Conservation (phyloP, 2,329 filamentous ascomycete species). For the Aspergillus sp. region DNA sequence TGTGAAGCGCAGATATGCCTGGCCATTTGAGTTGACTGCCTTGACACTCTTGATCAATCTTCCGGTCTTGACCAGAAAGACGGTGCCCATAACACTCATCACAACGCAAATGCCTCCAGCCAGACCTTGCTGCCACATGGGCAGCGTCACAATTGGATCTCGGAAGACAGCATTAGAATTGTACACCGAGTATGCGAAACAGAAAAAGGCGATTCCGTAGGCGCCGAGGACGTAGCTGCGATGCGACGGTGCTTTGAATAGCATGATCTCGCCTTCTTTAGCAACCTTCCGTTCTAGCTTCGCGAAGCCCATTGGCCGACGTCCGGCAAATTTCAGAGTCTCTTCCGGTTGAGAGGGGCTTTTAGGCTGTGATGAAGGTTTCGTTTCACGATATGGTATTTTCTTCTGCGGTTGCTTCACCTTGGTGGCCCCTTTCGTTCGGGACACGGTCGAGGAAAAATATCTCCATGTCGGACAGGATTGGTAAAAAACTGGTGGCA, state of each 20-base stretch:
- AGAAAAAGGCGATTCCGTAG: slow-evolving; percentile 57
- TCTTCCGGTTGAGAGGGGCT: slow-evolving; percentile 14
- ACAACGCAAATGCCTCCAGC: slow-evolving; percentile 60
- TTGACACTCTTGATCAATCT: slow-evolving; percentile 60
- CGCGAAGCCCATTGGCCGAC: slow-evolving; percentile 48
- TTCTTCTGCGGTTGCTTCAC: slow-evolving; percentile 7
- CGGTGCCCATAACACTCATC: slow-evolving; percentile 61
- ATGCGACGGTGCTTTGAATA: slow-evolving; percentile 67
- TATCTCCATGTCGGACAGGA: slow-evolving; percentile 26
- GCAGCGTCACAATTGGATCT: slow-evolving; percentile 52
- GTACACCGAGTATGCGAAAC: slow-evolving; percentile 52
- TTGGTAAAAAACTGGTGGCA: slow-evolving; percentile 16
- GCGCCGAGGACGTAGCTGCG: slow-evolving; percentile 62
- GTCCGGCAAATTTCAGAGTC: slow-evolving; percentile 25
- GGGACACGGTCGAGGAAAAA: slow-evolving; percentile 30
- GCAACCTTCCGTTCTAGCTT: slow-evolving; percentile 52
- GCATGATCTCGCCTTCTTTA: slow-evolving; percentile 54
- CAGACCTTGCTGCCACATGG: slow-evolving; percentile 57
- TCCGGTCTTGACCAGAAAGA: slow-evolving; percentile 58
- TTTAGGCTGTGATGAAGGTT: slow-evolving; percentile 15
- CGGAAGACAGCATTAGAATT: slow-evolving; percentile 54
- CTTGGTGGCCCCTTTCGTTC: slow-evolving; percentile 22
- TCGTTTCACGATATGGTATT: slow-evolving; percentile 9
- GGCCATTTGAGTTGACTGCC: slow-evolving; percentile 43
- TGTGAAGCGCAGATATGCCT: slow-evolving; percentile 34